phyloP scores from a whole-genome alignment of 2,329 filamentous ascomycete species.

The Ophioceras dolichostomum region DNA sequence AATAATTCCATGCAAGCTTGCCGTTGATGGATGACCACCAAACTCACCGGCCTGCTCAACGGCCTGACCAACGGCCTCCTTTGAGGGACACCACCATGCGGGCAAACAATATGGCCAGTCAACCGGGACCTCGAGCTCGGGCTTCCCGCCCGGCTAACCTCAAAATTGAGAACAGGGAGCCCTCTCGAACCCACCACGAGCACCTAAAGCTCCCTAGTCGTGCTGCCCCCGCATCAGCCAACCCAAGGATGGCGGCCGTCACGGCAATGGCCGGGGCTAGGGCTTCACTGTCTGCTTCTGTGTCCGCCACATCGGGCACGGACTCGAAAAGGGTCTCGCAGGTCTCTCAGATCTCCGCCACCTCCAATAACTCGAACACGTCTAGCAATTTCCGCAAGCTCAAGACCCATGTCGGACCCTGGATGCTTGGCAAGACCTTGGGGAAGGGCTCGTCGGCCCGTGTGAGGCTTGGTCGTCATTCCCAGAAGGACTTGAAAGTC shows the following conservation, averaged over 20 bases:
- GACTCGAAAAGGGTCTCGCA: too few relatives aligned
- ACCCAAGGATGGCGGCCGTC: too few relatives aligned
- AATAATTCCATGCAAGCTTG: too few relatives aligned
- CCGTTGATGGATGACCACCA: too few relatives aligned
- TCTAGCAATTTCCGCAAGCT: conserved; percentile 13
- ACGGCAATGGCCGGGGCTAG: too few relatives aligned
- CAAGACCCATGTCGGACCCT: conserved; percentile 80
- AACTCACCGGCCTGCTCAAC: too few relatives aligned
- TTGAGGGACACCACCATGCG: neutral
- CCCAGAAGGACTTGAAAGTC: conserved; percentile 68
- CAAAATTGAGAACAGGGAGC: neutral
- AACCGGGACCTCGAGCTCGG: neutral
- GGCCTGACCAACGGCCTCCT: neutral
- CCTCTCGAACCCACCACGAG: neutral
- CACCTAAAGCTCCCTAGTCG: neutral
- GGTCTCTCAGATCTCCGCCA: conserved; percentile 24
- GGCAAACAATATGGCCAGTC: conserved; percentile 8
- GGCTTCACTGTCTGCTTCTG: too few relatives aligned
- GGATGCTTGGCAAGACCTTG: conserved; percentile 81
- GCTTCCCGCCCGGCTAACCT: neutral
- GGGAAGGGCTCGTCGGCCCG: conserved; percentile 83
- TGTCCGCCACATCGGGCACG: too few relatives aligned
- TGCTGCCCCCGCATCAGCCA: too few relatives aligned
- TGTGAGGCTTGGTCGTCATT: conserved; percentile 77
- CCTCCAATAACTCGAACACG: conserved; percentile 16